Conservation (phyloP, 257 asterid species). For the Knoxia roxburghii region DNA sequence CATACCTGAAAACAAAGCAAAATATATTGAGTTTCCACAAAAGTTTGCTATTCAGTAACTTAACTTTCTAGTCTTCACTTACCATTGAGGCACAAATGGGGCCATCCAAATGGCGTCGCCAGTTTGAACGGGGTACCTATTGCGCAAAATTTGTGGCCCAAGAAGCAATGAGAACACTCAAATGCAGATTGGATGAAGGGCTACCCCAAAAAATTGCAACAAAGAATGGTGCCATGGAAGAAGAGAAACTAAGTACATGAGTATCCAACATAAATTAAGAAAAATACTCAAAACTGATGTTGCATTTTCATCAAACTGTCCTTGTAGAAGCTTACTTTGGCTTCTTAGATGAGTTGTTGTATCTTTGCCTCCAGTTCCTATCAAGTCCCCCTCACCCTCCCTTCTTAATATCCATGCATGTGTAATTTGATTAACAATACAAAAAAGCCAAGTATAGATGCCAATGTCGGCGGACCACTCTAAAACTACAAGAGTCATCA, state of each 20-base stretch:
- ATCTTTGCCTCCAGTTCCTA: neutral
- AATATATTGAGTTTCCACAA: neutral
- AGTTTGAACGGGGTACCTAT: conserved; percentile 93
- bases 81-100: conserved; percentile 97
- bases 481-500: neutral
- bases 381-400: neutral
- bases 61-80: conserved; percentile 23
- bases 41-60: neutral
- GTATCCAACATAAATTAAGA: neutral
- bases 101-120: conserved; percentile 99
- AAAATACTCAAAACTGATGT: neutral
- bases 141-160: conserved; percentile 8
- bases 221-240: neutral
- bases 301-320: neutral
- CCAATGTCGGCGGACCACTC: neutral
- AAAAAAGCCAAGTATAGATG: neutral
- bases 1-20: conserved; percentile 58
- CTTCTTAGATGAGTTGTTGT: neutral
- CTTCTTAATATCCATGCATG: neutral
- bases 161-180: neutral
- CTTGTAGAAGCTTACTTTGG: neutral
- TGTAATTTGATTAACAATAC: neutral
- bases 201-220: neutral
- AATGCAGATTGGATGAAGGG: neutral
- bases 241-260: neutral